Evolutionary conservation across 805 yeast species (phyloP).

Genomic region (Candida ipomoeae): DNA sequence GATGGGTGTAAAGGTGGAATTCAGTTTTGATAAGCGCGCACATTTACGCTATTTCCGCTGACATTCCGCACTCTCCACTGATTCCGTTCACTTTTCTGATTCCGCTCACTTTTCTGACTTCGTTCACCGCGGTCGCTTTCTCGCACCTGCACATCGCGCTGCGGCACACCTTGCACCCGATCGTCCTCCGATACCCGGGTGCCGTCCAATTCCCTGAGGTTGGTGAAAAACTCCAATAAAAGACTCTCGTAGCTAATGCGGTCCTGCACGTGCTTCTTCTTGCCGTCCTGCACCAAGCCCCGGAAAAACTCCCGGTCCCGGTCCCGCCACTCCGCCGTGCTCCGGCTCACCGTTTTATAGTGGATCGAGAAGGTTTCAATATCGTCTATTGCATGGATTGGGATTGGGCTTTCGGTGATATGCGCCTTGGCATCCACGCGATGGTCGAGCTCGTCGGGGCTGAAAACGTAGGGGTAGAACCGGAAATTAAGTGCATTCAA

Average conservation of each 20-base stretch:
- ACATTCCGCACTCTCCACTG: background rate
- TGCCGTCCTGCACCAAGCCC: slow-evolving; percentile 19
- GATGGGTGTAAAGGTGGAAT: background rate
- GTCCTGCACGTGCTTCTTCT: slow-evolving; percentile 18
- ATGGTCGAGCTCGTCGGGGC: slow-evolving; percentile 36
- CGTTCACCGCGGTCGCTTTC: too few relatives aligned
- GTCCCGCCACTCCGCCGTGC: slow-evolving; percentile 35
- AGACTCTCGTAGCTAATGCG: slow-evolving; percentile 34
- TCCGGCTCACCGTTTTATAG: slow-evolving; percentile 38
- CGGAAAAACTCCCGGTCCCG: slow-evolving; percentile 32
- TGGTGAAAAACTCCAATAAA: slow-evolving; percentile 30
- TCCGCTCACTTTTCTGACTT: background rate
- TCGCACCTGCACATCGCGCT: background rate
- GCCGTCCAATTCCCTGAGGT: slow-evolving; percentile 37
- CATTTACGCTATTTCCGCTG: too few relatives aligned
- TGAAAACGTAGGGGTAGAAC: slow-evolving; percentile 52
- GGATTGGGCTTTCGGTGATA: slow-evolving; percentile 29
- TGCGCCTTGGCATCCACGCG: slow-evolving; percentile 8
- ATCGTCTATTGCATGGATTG: slow-evolving; percentile 46
- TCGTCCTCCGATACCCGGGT: slow-evolving; percentile 15
- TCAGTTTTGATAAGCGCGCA: too few relatives aligned
- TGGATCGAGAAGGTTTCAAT: slow-evolving; percentile 49
- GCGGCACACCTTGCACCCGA: slow-evolving; percentile 1
- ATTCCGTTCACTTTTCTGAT: background rate
- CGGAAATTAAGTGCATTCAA: slow-evolving; percentile 46